Base-by-base conservation (phyloP, 2,329 filamentous ascomycete species). In the Eutypa lata region DNA sequence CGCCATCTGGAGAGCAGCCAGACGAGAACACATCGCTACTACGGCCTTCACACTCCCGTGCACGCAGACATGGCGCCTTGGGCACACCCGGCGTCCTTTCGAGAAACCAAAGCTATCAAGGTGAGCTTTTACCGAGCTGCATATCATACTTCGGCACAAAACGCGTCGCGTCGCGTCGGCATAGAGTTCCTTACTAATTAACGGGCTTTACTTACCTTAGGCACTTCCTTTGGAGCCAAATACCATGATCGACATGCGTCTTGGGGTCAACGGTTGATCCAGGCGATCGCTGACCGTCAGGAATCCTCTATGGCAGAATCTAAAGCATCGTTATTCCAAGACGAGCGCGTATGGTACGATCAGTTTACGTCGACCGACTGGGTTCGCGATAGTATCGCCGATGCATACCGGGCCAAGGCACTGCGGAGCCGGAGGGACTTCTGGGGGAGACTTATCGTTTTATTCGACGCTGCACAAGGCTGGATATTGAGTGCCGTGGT, bases 301-400 rank as follows among this genome's bases (percentile, higher is more conserved):
- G 77, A 81, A 28, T 79, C 26, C 26, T 31, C 79, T 55, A 74
- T 87, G 71, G 71, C 78, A 56, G 84, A 88, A 57, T 86, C 86
- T 47, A 89, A 86, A 64, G 74, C 78, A 33, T 86, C 84, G 4
- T 72, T 88, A 10, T 87, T 84, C 61, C 76, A 87, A 48, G 90
- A 97, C 65, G 91, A 97, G 61, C 86, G 94, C 55, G 89, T 95
- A 10, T 97, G 94, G 94, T 97, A 97, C 73, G 94, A 99, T 75
- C 94, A 99, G 72, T 96, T 96, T 66, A 96, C 91, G 6, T 96
- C 90, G 7, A 97, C 91, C 51, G 93, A 99, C 70, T 99, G 94
- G 94, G 92, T 99, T 1, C 93, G 96, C 68, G 94, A 99, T 71
- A 92, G 89, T 69, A 97, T 99, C 61, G 90, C 91, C 64, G 94